phyloP scores from a whole-genome alignment of 2,329 filamentous ascomycete genomes.

The Colletotrichum simmondsii region DNA sequence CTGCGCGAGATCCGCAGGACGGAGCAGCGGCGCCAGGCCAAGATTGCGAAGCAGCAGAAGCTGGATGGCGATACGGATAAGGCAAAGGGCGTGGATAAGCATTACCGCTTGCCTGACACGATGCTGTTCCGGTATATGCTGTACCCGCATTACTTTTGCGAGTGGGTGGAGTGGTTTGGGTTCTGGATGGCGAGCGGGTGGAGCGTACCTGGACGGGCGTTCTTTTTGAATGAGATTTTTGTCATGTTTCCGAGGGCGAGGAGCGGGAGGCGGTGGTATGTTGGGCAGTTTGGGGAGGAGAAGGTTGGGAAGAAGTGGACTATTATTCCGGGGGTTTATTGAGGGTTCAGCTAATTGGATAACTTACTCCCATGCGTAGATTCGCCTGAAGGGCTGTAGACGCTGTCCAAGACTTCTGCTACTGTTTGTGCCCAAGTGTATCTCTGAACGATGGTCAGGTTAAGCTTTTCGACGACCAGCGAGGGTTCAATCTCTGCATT shows the following conservation, averaged over 20 bases:
- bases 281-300: slow-evolving; percentile 86
- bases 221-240: slow-evolving; percentile 87
- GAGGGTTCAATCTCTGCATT: no score
- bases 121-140: slow-evolving; percentile 86
- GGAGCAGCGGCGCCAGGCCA: slow-evolving; percentile 70
- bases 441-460: no score
- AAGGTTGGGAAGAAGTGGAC: slow-evolving; percentile 81
- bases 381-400: not conserved
- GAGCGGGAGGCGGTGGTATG: slow-evolving; percentile 86
- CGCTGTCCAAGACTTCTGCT: not conserved
- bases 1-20: slow-evolving; percentile 85
- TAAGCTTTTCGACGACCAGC: no score
- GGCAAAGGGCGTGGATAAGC: slow-evolving; percentile 70
- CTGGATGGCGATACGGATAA: slow-evolving; percentile 44
- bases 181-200: slow-evolving; percentile 82
- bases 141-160: slow-evolving; percentile 93
- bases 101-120: slow-evolving; percentile 87
- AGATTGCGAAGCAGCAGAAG: slow-evolving; percentile 50
- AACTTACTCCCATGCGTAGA: not conserved
- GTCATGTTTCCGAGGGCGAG: slow-evolving; percentile 91
- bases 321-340: slow-evolving; percentile 67
- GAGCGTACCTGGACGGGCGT: slow-evolving; percentile 81
- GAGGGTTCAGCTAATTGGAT: not conserved
- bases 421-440: no score
- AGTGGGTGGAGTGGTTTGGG: slow-evolving; percentile 96